Evolutionary conservation across 345 rosid genomes (phyloP).

Genomic region (Pelargonium nanum): DNA sequence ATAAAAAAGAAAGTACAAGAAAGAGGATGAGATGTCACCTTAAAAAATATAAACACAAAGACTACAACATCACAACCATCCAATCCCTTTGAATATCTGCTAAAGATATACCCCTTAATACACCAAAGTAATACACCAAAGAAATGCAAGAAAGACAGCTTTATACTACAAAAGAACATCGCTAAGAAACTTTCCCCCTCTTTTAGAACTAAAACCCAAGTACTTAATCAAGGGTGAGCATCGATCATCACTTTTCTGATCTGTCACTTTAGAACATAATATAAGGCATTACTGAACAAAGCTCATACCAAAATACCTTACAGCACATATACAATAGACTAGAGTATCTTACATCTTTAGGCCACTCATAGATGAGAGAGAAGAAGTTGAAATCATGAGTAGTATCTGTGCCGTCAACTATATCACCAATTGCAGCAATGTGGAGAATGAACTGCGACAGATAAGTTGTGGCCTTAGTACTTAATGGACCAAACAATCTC

Average conservation of each 20-base stretch:
- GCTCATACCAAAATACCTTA: no score
- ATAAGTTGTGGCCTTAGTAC: slow-evolving; percentile 73
- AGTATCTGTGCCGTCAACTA: slow-evolving; percentile 96
- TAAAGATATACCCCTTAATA: not conserved
- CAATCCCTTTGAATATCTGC: not conserved
- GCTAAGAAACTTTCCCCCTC: not conserved
- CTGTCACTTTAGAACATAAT: no score
- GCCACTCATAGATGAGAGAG: slow-evolving; percentile 92
- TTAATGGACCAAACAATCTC: slow-evolving; percentile 66
- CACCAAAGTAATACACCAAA: not conserved
- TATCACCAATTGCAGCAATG: slow-evolving; percentile 95
- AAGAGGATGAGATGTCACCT: not conserved
- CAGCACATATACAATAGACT: no score
- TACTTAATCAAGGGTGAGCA: not conserved
- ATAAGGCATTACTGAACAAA: no score
- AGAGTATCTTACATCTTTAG: slow-evolving; percentile 73
- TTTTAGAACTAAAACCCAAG: not conserved
- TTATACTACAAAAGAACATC: no score
- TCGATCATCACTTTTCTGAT: no score
- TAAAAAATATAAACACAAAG: not conserved
- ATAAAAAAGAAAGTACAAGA: not conserved
- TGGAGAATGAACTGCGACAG: slow-evolving; percentile 88
- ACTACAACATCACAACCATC: not conserved
- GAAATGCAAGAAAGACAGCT: no score
- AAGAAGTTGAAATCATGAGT: slow-evolving; percentile 98